Percentiles rank a stretch among this genome's conserved stretches.
Evolutionary conservation across 2,329 filamentous ascomycete species (phyloP).

Genomic region (Tolypocladium amazonense): DNA sequence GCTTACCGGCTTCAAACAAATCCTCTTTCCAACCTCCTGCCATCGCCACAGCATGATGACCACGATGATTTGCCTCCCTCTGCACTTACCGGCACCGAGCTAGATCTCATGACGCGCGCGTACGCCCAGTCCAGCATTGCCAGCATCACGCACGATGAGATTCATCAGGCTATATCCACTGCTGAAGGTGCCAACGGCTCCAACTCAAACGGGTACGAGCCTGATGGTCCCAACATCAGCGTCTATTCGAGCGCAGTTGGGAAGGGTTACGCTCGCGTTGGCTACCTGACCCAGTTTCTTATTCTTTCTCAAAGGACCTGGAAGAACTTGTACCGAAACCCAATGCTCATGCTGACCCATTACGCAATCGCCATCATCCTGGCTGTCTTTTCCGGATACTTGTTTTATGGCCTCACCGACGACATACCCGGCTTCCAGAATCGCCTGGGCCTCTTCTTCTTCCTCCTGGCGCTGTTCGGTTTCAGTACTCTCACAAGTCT

Average conservation of each 20-base stretch:
- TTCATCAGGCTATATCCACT: slow-evolving; percentile 53
- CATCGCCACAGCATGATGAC: slow-evolving; percentile 59
- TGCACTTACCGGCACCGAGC: slow-evolving; percentile 58
- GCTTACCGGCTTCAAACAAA: slow-evolving; percentile 42
- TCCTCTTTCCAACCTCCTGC: slow-evolving; percentile 24
- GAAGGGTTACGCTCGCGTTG: slow-evolving; percentile 72
- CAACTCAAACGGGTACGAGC: slow-evolving; percentile 42
- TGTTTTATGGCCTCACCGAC: slow-evolving; percentile 93
- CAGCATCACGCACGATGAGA: slow-evolving; percentile 63
- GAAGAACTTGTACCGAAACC: slow-evolving; percentile 95
- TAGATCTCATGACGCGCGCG: slow-evolving; percentile 69
- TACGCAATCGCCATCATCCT: slow-evolving; percentile 94
- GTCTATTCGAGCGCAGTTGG: slow-evolving; percentile 50
- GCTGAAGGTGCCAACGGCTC: slow-evolving; percentile 58
- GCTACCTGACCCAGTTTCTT: slow-evolving; percentile 70
- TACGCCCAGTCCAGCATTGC: slow-evolving; percentile 75
- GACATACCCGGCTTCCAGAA: slow-evolving; percentile 98
- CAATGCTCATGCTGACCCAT: slow-evolving; percentile 96
- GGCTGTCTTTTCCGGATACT: slow-evolving; percentile 84
- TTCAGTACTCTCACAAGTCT: slow-evolving; percentile 93
- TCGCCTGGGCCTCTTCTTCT: slow-evolving; percentile 92
- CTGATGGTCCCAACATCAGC: slow-evolving; percentile 36
- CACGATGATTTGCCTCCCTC: slow-evolving; percentile 49
- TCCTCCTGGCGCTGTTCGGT: slow-evolving; percentile 87
- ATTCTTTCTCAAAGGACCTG: slow-evolving; percentile 88